Conservation (phyloP, 2,329 filamentous ascomycete species). For the Verticillium isaacii region DNA sequence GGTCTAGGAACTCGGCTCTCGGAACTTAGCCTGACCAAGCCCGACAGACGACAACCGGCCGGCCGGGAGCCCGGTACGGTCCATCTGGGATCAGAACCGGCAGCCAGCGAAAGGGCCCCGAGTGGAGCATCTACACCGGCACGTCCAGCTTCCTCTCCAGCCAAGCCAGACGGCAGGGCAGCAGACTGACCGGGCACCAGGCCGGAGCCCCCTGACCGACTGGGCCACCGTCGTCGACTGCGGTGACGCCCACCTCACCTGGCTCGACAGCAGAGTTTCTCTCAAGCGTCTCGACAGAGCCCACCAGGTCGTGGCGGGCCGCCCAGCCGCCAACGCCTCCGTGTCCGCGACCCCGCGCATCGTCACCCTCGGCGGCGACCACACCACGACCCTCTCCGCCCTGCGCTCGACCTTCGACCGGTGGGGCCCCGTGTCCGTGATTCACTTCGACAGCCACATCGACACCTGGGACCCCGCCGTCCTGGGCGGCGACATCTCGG, state of each 20-base stretch:
- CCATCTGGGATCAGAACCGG: slow-evolving; percentile 20
- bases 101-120: slow-evolving; percentile 14
- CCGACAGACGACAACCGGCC: slow-evolving; percentile 15
- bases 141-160: slow-evolving; percentile 1
- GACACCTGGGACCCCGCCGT: slow-evolving; percentile 71
- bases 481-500: slow-evolving; percentile 51
- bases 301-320: slow-evolving; percentile 22
- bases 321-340: slow-evolving; percentile 33
- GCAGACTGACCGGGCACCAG: not conserved
- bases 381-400: slow-evolving; percentile 58
- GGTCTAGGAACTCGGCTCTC: not conserved
- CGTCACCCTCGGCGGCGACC: slow-evolving; percentile 60
- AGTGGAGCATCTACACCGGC: slow-evolving; percentile 21
- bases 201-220: slow-evolving; percentile 10
- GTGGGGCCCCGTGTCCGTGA: slow-evolving; percentile 56
- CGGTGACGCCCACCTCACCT: slow-evolving; percentile 72
- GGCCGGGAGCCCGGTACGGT: slow-evolving; percentile 22
- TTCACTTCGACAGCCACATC: slow-evolving; percentile 64
- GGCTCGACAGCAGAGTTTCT: slow-evolving; percentile 71
- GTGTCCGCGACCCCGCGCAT: slow-evolving; percentile 44
- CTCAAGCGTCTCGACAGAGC: slow-evolving; percentile 71
- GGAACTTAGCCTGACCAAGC: not conserved
- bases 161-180: not conserved
- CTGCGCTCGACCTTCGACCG: slow-evolving; percentile 52
- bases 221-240: slow-evolving; percentile 59